These are phyloP conservation scores for Globisporangium nunn DNA, from an alignment of 352 stramenopile species.

Conservation along the genomic window DNA sequence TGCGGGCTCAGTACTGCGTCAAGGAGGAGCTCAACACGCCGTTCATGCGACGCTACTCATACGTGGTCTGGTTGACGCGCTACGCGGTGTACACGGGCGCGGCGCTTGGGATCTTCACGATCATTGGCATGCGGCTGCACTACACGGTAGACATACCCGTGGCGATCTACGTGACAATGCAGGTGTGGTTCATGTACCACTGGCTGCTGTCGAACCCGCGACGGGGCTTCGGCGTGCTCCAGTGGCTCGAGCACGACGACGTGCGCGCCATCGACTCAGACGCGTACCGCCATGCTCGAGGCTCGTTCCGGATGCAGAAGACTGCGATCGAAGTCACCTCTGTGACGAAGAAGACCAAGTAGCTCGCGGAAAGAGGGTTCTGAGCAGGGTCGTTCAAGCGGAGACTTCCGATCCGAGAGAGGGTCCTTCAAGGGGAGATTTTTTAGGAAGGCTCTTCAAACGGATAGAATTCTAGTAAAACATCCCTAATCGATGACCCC, in stretches of 20 bases:
- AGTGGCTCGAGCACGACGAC: slow-evolving; percentile 76
- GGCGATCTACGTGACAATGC: slow-evolving; percentile 78
- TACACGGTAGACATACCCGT: slow-evolving; percentile 86
- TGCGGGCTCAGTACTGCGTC: slow-evolving; percentile 32
- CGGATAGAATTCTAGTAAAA: too few relatives aligned
- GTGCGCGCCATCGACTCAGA: slow-evolving; percentile 72
- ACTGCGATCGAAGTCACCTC: background rate
- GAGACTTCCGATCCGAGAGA: too few relatives aligned
- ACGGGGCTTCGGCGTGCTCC: slow-evolving; percentile 49
- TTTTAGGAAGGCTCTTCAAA: too few relatives aligned
- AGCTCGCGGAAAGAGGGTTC: too few relatives aligned
- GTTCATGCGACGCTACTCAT: slow-evolving; percentile 71
- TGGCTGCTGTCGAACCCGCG: slow-evolving; percentile 32
- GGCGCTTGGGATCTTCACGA: slow-evolving; percentile 69
- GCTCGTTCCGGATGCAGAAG: slow-evolving; percentile 29
- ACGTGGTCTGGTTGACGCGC: slow-evolving; percentile 71
- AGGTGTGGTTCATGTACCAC: slow-evolving; percentile 84
- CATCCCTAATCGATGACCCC: too few relatives aligned
- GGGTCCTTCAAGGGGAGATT: too few relatives aligned
- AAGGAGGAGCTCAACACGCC: slow-evolving; percentile 78
- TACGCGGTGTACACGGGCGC: slow-evolving; percentile 70
- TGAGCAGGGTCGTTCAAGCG: too few relatives aligned
- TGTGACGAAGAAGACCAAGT: slow-evolving; percentile 1
- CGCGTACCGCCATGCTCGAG: slow-evolving; percentile 60
- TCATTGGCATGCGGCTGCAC: slow-evolving; percentile 81